Base-by-base conservation (phyloP, 805 yeast species). In the Lachancea fermentati region DNA sequence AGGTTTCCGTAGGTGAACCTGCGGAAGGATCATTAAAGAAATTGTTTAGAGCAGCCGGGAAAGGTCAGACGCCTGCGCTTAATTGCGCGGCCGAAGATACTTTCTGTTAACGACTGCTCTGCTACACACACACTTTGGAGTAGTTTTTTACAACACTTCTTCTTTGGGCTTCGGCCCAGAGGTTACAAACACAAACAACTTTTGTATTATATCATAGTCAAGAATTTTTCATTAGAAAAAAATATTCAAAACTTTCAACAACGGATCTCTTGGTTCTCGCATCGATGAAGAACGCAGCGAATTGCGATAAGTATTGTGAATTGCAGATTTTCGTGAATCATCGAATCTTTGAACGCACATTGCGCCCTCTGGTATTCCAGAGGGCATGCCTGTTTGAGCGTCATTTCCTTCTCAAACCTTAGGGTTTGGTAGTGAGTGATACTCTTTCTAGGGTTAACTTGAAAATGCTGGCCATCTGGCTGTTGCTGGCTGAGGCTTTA, bases 201-300 rank as follows among this genome's bases (percentile, higher is more conserved):
- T 45, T 36, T 42, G 42, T 34, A 43, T 35, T 36, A 39, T 30
- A 29, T 32, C 29, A 37, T 37, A 41, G 46, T 46, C 47, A 48
- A 48, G 40, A 41, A 42, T 41, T 40, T 34, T 45, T 46, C 46
- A 42, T 40, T 36, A 40, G 46, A 48, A 50, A 45, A 41, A 46
- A 57, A 58, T 52, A 49, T 50, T 60, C 48, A 62, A 62, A 62
- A 60, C 65, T 62, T 58, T 62, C 64, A 62, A 56, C 65, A 61
- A 60, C 65, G 66, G 66, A 63, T 62, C 67, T 62, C 67, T 64
- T 63, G 68, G 67, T 57, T 63, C 67, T 62, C 67, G 63, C 67
- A 65, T 60, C 68, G 68, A 64, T 64, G 68, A 65, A 65, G 67
- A 62, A 63, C 68, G 69, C 68, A 64, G 69, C 68, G 65, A 64